A percentile compares a stretch with the other conserved stretches of the same genome.
phyloP scores from a whole-genome alignment of 257 asterid species.

The Plantago elongata region DNA sequence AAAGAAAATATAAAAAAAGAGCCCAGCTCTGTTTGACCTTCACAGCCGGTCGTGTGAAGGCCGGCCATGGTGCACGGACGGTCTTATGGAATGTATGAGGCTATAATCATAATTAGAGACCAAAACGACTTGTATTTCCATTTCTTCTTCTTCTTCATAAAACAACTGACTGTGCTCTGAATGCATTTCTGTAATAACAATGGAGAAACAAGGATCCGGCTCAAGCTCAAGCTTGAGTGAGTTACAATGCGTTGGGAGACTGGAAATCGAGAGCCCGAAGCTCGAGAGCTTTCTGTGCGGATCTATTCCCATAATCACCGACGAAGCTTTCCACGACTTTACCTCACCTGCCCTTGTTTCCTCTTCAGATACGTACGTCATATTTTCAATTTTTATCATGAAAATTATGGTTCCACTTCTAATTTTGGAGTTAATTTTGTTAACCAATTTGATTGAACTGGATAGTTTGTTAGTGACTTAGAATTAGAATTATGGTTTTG shows the following conservation, averaged over 20 bases:
- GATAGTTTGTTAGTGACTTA: neutral
- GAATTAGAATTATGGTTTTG: neutral
- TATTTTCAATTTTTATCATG: neutral
- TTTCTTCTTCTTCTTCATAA: too few species aligned
- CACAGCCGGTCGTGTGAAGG: too few species aligned
- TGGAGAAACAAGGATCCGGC: slow-evolving; percentile 40
- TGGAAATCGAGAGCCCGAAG: slow-evolving; percentile 73
- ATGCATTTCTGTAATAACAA: neutral
- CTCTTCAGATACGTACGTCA: slow-evolving; percentile 50
- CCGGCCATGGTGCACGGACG: too few species aligned
- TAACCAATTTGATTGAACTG: neutral
- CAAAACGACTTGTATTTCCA: too few species aligned
- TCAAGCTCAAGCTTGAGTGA: slow-evolving; percentile 72
- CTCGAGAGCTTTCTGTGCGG: slow-evolving; percentile 90
- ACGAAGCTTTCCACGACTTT: slow-evolving; percentile 59
- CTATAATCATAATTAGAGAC: too few species aligned
- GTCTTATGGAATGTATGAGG: too few species aligned
- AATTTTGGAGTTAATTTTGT: neutral
- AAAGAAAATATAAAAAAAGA: too few species aligned
- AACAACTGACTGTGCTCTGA: too few species aligned
- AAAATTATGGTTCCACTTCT: neutral
- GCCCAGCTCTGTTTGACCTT: too few species aligned
- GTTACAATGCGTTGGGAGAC: slow-evolving; percentile 76
- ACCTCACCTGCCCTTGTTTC: slow-evolving; percentile 67
- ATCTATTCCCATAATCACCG: slow-evolving; percentile 78